These are phyloP conservation scores for Thermomucor indicae-seudaticae DNA, from an alignment of 371 early-diverging fungal genomes.

Conservation along the genomic window DNA sequence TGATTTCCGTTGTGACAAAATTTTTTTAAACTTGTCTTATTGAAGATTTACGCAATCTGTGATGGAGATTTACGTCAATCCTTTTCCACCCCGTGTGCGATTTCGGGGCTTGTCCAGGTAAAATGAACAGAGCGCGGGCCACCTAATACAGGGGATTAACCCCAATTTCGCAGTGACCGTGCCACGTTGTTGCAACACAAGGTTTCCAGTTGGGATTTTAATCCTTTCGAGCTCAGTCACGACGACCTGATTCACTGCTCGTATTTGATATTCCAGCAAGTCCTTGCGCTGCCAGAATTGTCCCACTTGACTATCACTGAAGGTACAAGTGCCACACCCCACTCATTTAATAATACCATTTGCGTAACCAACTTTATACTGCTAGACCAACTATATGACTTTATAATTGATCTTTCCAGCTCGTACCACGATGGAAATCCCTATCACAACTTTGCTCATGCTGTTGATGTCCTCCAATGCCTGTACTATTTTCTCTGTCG, in stretches of 20 bases:
- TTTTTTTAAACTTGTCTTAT: neutral
- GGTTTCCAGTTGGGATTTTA: slow-evolving; percentile 65
- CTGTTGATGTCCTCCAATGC: slow-evolving; percentile 82
- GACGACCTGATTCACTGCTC: slow-evolving; percentile 65
- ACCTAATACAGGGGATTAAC: neutral
- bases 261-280: slow-evolving; percentile 60
- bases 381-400: slow-evolving; percentile 52
- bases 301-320: slow-evolving; percentile 44
- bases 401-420: slow-evolving; percentile 54
- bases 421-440: slow-evolving; percentile 71
- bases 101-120: slow-evolving; percentile 11
- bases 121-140: slow-evolving; percentile 1
- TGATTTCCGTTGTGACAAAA: neutral
- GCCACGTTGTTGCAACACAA: slow-evolving; percentile 32
- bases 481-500: slow-evolving; percentile 68
- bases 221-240: slow-evolving; percentile 56
- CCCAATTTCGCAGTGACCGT: slow-evolving; percentile 21
- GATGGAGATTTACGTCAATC: slow-evolving; percentile 13
- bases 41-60: slow-evolving; percentile 12
- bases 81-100: neutral
- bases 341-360: neutral
- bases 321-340: slow-evolving; percentile 27
- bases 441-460: slow-evolving; percentile 85
- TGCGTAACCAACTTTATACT: slow-evolving; percentile 7
- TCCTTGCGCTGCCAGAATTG: slow-evolving; percentile 55